A percentile compares a stretch with the other conserved stretches of the same genome.
Evolutionary conservation across 2,329 filamentous ascomycete genomes (phyloP).

Genomic region (Zymoseptoria tritici): DNA sequence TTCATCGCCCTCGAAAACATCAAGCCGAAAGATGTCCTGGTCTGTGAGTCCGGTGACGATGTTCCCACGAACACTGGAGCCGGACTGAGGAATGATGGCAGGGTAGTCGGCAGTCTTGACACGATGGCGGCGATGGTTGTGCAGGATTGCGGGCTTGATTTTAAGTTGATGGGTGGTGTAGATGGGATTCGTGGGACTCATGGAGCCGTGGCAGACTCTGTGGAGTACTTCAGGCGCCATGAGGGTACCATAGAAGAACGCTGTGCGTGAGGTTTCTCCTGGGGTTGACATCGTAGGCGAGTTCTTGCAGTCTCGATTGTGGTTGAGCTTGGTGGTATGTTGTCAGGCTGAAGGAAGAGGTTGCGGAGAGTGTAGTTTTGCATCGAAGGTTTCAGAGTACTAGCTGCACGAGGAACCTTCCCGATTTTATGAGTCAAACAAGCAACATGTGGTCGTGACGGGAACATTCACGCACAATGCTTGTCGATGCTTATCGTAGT

Average conservation of each 20-base stretch:
- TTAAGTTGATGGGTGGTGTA: conserved; percentile 45
- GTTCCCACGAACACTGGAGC: conserved; percentile 60
- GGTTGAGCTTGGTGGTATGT: background rate
- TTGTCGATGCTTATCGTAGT: background rate
- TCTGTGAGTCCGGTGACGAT: conserved; percentile 72
- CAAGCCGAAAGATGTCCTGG: conserved; percentile 66
- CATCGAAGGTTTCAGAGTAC: background rate
- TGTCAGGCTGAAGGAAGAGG: background rate
- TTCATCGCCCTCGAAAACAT: conserved; percentile 58
- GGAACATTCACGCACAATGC: background rate
- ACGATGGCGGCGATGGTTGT: conserved; percentile 62
- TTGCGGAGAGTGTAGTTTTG: background rate
- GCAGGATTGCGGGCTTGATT: conserved; percentile 68
- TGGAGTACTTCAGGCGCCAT: conserved; percentile 87
- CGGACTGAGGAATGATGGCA: conserved; percentile 51
- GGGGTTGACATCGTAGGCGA: background rate
- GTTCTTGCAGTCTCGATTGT: background rate
- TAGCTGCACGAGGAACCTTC: background rate
- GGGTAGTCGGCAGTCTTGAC: conserved; percentile 72
- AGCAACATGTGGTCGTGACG: background rate
- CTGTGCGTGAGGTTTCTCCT: conserved; percentile 33
- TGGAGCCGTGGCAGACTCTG: conserved; percentile 66
- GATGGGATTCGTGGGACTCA: conserved; percentile 45
- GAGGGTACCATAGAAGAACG: conserved; percentile 61
- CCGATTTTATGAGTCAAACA: background rate